Evolutionary conservation across 2,329 filamentous ascomycete genomes (phyloP), one percentile per base, ranked within the genome.

Genomic region (Calonectria pteridis): DNA sequence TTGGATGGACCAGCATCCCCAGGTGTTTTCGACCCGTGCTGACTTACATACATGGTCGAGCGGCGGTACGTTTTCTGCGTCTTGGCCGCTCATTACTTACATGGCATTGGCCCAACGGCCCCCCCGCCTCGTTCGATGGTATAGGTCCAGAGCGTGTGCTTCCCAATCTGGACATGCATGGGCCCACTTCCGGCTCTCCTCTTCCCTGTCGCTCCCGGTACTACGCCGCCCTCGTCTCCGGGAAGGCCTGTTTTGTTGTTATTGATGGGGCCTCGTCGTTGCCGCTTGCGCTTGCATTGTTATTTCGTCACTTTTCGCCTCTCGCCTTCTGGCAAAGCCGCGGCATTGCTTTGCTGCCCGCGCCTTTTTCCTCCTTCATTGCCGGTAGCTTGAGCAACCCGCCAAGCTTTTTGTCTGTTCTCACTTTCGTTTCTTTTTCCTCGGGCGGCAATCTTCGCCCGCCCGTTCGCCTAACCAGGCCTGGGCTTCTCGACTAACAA

Each of bases 41-140:
- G 33, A 67, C 69, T 67, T 67, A 68, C 70, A 72, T 68, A 64
- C 64, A 72, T 68, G 26, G 43, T 23, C 13, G 50, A 37, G n/a
- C 50, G 14, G 64, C 46, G 23, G 62, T 64, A 64, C 59, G 26
- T 63, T 43, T 63, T 29, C 35, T 43, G 59, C 59, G 35, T 46
- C 35, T 46, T 43, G 59, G 59, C 35, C 58, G 33, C 23, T 59
- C 20, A 51, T 66, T 58, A 71, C 69, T 71, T 71, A 72, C 69
- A 72, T 58, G 20, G 65, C 31, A 67, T 72, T 67, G 69, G 69
- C 53, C 51, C 43, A 50, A 23, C 16, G 43, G 23, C 28, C 18
- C 28, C 58, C 50, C 59, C 53, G 26, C 53, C 53, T 53, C 37
- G 69, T 67, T 53, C 33, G 69, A 72, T 59, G 63, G 53, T 35